Evolutionary conservation across 2,329 filamentous ascomycete species (phyloP).

Genomic region (Lasiodiplodia citricola): DNA sequence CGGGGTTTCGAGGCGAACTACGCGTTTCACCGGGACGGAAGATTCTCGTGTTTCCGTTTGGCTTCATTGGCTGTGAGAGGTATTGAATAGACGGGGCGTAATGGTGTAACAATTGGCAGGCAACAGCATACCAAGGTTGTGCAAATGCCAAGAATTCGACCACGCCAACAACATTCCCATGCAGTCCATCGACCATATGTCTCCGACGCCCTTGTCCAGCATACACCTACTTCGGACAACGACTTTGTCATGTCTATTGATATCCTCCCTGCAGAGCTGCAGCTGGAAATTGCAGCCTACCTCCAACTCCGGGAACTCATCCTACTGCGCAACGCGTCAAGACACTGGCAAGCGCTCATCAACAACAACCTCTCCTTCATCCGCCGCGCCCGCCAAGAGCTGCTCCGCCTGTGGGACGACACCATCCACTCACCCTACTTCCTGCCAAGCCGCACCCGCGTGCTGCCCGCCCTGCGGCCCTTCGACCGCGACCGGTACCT

Average conservation of each 20-base stretch:
- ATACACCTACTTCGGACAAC: no score
- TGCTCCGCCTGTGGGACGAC: background rate
- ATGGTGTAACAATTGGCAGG: no score
- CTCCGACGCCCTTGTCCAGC: rapidly evolving
- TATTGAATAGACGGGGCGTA: no score
- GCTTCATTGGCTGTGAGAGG: no score
- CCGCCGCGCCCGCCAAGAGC: background rate
- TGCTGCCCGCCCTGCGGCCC: no score
- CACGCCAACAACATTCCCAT: no score
- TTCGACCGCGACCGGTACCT: background rate
- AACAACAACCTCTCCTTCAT: background rate
- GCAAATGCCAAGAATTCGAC: no score
- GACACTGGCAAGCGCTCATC: background rate
- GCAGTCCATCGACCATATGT: no score
- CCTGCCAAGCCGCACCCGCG: background rate
- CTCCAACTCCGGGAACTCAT: background rate
- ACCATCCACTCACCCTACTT: background rate
- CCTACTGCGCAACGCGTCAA: background rate
- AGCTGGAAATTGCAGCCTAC: background rate
- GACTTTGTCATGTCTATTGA: background rate
- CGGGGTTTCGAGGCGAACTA: no score
- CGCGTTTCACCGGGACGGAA: no score
- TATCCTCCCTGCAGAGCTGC: background rate
- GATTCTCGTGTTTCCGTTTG: no score
- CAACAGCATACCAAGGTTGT: no score